Evolutionary conservation across 1,139 yeast species (phyloP), one percentile per base, ranked within the genome.

Genomic region (Hansenula lynferdii): DNA sequence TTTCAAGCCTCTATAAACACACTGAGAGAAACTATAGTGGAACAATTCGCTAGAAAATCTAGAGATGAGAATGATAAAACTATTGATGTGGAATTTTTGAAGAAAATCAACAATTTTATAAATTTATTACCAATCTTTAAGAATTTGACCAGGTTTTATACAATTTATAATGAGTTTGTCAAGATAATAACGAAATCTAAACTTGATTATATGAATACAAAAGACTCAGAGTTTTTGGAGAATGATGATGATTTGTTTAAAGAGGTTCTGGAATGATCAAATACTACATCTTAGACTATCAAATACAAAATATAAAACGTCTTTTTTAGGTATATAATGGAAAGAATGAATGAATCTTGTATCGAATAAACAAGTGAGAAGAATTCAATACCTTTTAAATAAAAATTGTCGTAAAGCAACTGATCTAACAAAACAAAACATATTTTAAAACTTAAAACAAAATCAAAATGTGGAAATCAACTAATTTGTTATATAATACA

Each of bases 71-170:
- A 44, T 3, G 51, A 57, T 2, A 52, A 43, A 2, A 55, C 52
- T 19, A 52, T 55, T 17, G 63, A 66, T 40, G 37, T 47, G 11
- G 63, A 61, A 17, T 39, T 72, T 16, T 42, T 68, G 18, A 57
- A 52, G 8, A 66, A 69, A 42, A 60, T 75, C 10, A 68, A 71
- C 26, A 61, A 62, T 25, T 60, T 80, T 52, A 61, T 67, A n/a
- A 66, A 64, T 10, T 51, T 80, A 41, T 60, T 65, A 35, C 77
- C 79, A 1, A 56, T 79, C 21, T 79, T 82, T 50, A 68, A 69
- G 45, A 72, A 70, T 26, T 54, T 80, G 37, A 61, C 67, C 5
- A 65, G 67, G 28, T 82, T 78, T 52, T 64, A 70, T 42, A 60
- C 70, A 1, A 50, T 62, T 3, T 80, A 77, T 48, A 58, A 65